Evolutionary conservation across 768 basidiomycete genomes (phyloP), one percentile per base, ranked within the genome.

Genomic region (Leccinum sublutescens): DNA sequence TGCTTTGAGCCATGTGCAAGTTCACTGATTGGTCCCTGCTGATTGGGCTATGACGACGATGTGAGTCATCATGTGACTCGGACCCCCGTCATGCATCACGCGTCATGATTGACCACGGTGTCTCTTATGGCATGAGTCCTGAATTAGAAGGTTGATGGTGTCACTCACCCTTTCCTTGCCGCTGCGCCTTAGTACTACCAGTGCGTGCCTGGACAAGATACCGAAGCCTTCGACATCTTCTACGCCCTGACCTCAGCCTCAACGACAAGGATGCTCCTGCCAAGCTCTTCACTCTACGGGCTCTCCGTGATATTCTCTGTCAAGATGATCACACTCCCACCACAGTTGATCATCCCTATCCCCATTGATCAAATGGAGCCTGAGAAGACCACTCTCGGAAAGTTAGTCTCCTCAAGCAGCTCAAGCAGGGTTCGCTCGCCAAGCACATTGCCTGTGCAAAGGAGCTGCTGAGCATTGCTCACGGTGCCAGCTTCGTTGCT

Each of bases 151-250:
- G 66, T 78, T 7, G 68, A 71, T 1, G 77, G 77, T 25, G 27
- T 27, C 27, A 27, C 27, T 27, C 27, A 1, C 27, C 1, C 27
- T 27, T 27, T 27, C 27, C 27, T 27, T 0, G 1, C 27, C 27
- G 8, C 27, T 57, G 67, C 71, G 34, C 75, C 78, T 15, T 74
- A 79, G 60, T 77, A 79, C 56, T 21, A 21, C 21, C 8, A 8
- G 27, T 8, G 1, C 27, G 66, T 75, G 5, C 62, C 69, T 1
- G 68, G 69, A 31, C 73, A 77, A 21, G 73, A 77, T 33, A 78
- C 79, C 1, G 78, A 80, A 59, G 76, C 77, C 2, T 79, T 79
- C 57, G 62, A 68, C 23, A 62, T 80, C 25, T 80, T 80, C 71
- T 80, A 80, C 54, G 62, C 70, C 1, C 72, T 71, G 9, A 55